Evolutionary conservation across 495 filamentous ascomycete species (phyloP), one percentile per base, ranked within the genome.

Genomic region (Tetracladium marchalianum): DNA sequence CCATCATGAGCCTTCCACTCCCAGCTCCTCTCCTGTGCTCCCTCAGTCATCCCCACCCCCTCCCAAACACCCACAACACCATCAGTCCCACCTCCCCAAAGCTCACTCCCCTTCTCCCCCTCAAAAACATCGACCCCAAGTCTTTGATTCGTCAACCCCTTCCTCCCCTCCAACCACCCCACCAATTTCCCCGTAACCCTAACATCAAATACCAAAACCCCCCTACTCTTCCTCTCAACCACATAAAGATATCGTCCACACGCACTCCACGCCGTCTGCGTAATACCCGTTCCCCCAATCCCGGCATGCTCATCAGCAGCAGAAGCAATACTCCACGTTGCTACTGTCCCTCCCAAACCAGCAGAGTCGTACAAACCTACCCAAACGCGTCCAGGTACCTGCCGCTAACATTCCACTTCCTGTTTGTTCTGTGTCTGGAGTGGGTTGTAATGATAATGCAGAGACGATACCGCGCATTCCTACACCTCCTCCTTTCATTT

Each of bases 241-340:
- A 94, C 77, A 55, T 86, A 81, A 31, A 98, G 64, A 64, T 95
- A 97, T 49, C 78, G 68, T n/a, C 87, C 90, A 66, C 87, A 90
- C 0, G 78, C 74, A 53, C 84, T 90, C 90, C 87, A 95, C 1
- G 71, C 41, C 11, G 86, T 67, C 54, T 92, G 82, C 24, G 79
- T 82, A 15, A 97, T 62, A 2, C 92, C 90, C 0, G 63, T 64
- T 1, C 87, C 87, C 1, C 72, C 73, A 2, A 81, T 66, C 18
- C 44, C 57, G 0, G 53, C 56, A 13, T 63, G 51, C 11, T 39
- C 36, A 34, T 53, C 53, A 11, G 61, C 64, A 0, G 68, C 71
- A 4, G 70, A 48, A 5, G 61, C 59, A 17, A 77, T 53, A 11
- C 64, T 64, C 67, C 87, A 95, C 2, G 79, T 79, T 0, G 84